Base-by-base conservation (phyloP, 768 basidiomycete genomes). In the Tylopilus sp. region DNA sequence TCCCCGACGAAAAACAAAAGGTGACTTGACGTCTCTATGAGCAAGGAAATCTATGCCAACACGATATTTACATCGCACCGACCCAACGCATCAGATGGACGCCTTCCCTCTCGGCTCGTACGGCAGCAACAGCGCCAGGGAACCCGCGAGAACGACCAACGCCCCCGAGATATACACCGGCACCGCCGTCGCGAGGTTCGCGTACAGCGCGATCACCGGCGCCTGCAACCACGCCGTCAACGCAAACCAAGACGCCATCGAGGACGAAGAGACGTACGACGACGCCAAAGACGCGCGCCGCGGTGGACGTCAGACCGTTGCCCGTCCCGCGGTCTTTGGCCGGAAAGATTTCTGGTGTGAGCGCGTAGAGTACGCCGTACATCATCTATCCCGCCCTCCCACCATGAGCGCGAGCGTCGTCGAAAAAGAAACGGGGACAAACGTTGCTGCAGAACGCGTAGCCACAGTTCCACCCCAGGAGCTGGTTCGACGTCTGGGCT, bases 391-490 rank as follows among this genome's bases (percentile, higher is more conserved):
- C 19, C 21, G 6, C n/a, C n/a, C 24, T 22, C 22, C 13, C 6
- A 37, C 19, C 8, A 21, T 2, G 37, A 7, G n/a, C 19, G n/a
- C 17, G n/a, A n/a, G 6, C 19, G 36, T 36, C 36, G 37, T n/a
- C n/a, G 21, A 19, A 31, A 6, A 19, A 19, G 11, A 4, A 8
- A 19, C 19, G 19, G 40, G 37, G 30, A 68, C 74, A 43, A 52
- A 85, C 80, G 60, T 84, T 84, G 48, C 79, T 82, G 56, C 69
- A 77, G 63, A 86, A 85, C n/a, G 72, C 76, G 57, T 86, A 87
- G 10, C 79, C 86, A 63, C 87, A 91, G 68, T 90, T 89, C 88
- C 88, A 91, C 45, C 83, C 88, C 25, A 91, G 75, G 36, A 90
- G 76, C 24, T 80, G 76, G 54, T 84, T 75, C 9, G 84, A 87